These are phyloP conservation scores for Tetragonia tetragonoides DNA, from an alignment of 148 eudicot genomes.

Conservation along the genomic window DNA sequence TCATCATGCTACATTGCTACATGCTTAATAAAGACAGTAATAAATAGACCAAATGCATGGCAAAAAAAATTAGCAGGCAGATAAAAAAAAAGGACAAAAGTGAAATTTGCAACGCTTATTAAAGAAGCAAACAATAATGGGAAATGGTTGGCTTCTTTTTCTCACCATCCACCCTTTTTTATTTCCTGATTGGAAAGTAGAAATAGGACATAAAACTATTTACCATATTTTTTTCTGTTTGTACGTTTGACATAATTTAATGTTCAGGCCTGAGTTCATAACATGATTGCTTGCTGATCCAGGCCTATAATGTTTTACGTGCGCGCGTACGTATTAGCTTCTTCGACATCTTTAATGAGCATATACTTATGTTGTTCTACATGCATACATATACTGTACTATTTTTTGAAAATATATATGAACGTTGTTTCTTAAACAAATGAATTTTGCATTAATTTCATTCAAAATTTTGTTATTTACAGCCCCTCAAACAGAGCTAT, in stretches of 20 bases:
- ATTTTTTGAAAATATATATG: too few relatives aligned
- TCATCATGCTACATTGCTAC: not conserved
- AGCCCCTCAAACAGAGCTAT: too few relatives aligned
- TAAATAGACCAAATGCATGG: constrained; percentile 2
- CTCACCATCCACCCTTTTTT: not conserved
- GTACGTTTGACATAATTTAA: constrained; percentile 21
- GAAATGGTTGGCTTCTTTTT: constrained; percentile 4
- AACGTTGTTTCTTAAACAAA: too few relatives aligned
- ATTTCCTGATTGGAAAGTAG: not conserved
- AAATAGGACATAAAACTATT: not conserved
- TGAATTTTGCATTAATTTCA: too few relatives aligned
- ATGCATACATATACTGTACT: too few relatives aligned
- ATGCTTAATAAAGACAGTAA: constrained; percentile 11
- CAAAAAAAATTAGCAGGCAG: not conserved
- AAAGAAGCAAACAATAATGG: constrained; percentile 20
- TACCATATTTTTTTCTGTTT: not conserved
- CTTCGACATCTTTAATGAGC: too few relatives aligned
- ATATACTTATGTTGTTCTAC: not conserved
- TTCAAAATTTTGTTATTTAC: too few relatives aligned
- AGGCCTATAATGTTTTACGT: constrained; percentile 5
- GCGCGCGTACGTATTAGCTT: not conserved
- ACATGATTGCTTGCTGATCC: constrained; percentile 21
- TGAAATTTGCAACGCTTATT: constrained; percentile 8
- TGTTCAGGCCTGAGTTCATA: not conserved
- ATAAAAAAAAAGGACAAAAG: not conserved